Evolutionary conservation across 2,329 filamentous ascomycete genomes (phyloP).

Genomic region (Didymella arachidicola): DNA sequence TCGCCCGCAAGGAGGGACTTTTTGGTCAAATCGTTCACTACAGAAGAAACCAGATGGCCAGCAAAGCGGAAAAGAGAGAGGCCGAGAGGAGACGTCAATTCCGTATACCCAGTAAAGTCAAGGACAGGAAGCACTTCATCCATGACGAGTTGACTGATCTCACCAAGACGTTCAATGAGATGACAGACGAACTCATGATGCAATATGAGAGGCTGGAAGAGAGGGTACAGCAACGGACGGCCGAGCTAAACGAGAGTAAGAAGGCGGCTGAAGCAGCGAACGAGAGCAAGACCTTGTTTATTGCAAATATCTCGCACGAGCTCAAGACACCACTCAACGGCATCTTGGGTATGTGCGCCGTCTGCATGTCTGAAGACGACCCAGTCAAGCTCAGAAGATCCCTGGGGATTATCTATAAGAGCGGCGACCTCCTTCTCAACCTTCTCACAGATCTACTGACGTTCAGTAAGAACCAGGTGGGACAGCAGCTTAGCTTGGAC

Average conservation of each 20-base stretch:
- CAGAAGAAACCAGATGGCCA: slow-evolving; percentile 44
- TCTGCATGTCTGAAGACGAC: slow-evolving; percentile 92
- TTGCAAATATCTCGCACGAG: slow-evolving; percentile 89
- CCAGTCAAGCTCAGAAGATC: slow-evolving; percentile 79
- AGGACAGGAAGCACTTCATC: slow-evolving; percentile 75
- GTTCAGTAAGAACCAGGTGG: slow-evolving; percentile 94
- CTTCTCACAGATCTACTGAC: slow-evolving; percentile 88
- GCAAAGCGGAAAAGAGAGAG: slow-evolving; percentile 48
- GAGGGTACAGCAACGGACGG: slow-evolving; percentile 81
- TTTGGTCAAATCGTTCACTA: slow-evolving; percentile 50
- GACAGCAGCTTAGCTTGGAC: slow-evolving; percentile 80
- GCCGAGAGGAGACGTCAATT: slow-evolving; percentile 65
- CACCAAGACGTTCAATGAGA: slow-evolving; percentile 87
- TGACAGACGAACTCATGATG: slow-evolving; percentile 87
- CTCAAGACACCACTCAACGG: slow-evolving; percentile 95
- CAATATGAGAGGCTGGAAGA: slow-evolving; percentile 87
- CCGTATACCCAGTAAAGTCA: slow-evolving; percentile 85
- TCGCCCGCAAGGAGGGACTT: slow-evolving; percentile 58
- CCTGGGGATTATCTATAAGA: slow-evolving; percentile 87
- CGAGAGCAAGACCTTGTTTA: slow-evolving; percentile 96
- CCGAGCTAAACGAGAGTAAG: slow-evolving; percentile 86
- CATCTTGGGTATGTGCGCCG: slow-evolving; percentile 91
- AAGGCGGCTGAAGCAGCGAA: slow-evolving; percentile 94
- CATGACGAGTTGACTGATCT: slow-evolving; percentile 87
- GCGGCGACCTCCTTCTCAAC: slow-evolving; percentile 82